These are phyloP conservation scores for Nematocida sp. DNA, from an alignment of 371 early-diverging fungal genomes.

Conservation along the genomic window DNA sequence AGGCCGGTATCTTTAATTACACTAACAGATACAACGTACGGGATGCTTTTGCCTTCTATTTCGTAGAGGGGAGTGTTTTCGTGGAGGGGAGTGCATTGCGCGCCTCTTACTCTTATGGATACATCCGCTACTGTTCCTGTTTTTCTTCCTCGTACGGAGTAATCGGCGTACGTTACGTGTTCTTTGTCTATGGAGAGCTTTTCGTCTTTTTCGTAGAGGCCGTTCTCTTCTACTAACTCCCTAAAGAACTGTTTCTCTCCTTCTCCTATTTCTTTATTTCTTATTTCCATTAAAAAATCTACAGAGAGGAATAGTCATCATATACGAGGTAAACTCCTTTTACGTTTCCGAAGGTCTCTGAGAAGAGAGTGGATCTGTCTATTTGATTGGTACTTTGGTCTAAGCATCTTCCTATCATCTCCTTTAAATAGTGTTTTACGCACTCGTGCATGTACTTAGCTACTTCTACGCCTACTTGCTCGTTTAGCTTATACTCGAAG, in stretches of 20 bases:
- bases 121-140: slow-evolving; percentile 37
- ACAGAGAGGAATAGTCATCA: slow-evolving; percentile 15
- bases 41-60: too few relatives aligned
- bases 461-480: slow-evolving; percentile 15
- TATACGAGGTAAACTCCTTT: slow-evolving; percentile 31
- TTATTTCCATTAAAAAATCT: not conserved
- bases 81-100: not conserved
- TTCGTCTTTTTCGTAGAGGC: slow-evolving; percentile 28
- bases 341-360: slow-evolving; percentile 26
- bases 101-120: not conserved
- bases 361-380: slow-evolving; percentile 13
- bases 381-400: slow-evolving; percentile 8
- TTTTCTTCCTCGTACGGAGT: slow-evolving; percentile 16
- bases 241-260: slow-evolving; percentile 29
- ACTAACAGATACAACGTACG: not conserved
- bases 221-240: slow-evolving; percentile 38
- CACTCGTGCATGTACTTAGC: slow-evolving; percentile 31
- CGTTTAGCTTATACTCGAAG: slow-evolving; percentile 51
- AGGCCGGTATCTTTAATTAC: slow-evolving; percentile 25
- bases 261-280: not conserved
- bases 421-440: slow-evolving; percentile 37
- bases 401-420: slow-evolving; percentile 16
- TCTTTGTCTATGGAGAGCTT: slow-evolving; percentile 1
- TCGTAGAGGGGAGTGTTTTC: not conserved
- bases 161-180: slow-evolving; percentile 5